Evolutionary conservation across 2,329 filamentous ascomycete species (phyloP), one percentile per base, ranked within the genome.

Genomic region (Fusarium sp.): DNA sequence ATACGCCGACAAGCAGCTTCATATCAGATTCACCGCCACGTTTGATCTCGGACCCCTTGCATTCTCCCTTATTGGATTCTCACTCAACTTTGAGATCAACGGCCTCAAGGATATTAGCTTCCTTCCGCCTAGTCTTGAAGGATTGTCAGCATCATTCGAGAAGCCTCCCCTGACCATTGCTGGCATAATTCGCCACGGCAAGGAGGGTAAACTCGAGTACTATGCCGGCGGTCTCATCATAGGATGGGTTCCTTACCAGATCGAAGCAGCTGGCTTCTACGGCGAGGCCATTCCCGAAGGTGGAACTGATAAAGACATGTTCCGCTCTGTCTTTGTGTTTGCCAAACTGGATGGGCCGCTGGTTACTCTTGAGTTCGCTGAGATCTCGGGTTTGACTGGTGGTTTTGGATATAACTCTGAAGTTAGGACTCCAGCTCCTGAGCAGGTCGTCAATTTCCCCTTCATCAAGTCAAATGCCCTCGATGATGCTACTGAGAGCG

Each of bases 21-120:
- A 20, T 5, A 58, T 83, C 26, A 65, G 68, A 9, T 71, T 83
- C 15, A 74, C 79, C 28, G 80, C 79, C 3, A 77, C 74, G 1
- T 69, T 83, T 39, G 55, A 72, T 9, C 61, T 83, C 6, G 80
- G 80, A 1, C 81, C 80, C 6, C 33, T 83, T 2, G 76, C 63
- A 1, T 75, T 83, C 38, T 56, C 71, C 0, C 60, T 83, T 1
- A 28, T 81, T 2, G 80, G 79, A 3, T 80, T 82, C 58, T 74
- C 68, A 3, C 33, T 42, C 28, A 33, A 57, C 18, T n/a, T 48
- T 15, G 23, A 55, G 7, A 5, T 55, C 26, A n/a, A 59, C 28
- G 8, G 13, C 20, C 20, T 39, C 33, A 8, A 21, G 20, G 21
- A 20, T 31, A 42, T 21, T 4, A 24, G 24, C 3, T 13, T 20